A percentile compares a stretch with the other conserved stretches of the same genome.
Conservation (phyloP, 495 filamentous ascomycete genomes). For the Articulospora tetracladia region DNA sequence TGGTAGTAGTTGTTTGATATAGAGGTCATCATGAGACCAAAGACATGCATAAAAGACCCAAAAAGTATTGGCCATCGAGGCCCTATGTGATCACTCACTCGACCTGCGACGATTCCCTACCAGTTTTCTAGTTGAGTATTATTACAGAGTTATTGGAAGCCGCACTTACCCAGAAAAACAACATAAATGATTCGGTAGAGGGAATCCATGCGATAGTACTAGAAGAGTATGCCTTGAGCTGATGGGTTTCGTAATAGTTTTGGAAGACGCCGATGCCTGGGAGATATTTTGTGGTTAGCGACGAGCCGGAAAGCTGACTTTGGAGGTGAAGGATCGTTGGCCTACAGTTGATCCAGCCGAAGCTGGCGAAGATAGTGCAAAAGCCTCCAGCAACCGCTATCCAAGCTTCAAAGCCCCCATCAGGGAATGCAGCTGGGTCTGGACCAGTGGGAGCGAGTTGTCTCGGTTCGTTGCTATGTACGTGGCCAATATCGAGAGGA, state of each 20-base stretch:
- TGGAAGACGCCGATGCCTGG: conserved; percentile 53
- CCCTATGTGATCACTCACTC: conserved; percentile 66
- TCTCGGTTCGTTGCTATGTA: not conserved
- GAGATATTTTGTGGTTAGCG: not conserved
- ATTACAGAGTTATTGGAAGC: conserved; percentile 45
- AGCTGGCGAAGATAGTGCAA: conserved; percentile 35
- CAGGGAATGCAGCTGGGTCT: conserved; percentile 15
- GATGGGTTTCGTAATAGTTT: conserved; percentile 47
- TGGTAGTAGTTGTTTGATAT: conserved; percentile 59
- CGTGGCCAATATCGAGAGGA: no score
- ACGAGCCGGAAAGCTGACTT: no score
- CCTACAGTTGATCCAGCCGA: conserved; percentile 44
- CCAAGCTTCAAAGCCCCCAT: conserved; percentile 40
- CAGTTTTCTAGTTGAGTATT: no score
- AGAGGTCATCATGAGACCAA: conserved; percentile 69
- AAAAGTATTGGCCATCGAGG: conserved; percentile 59
- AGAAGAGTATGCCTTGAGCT: conserved; percentile 40
- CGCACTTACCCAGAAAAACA: conserved; percentile 33
- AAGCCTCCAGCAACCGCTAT: conserved; percentile 36
- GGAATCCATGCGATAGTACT: conserved; percentile 56
- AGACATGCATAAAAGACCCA: conserved; percentile 59
- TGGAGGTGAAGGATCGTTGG: conserved; percentile 5
- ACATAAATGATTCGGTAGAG: conserved; percentile 20
- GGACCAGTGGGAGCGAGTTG: not conserved
- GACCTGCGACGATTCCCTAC: no score